Evolutionary conservation across 345 rosid genomes (phyloP).

Genomic region (Murraya koenigii): DNA sequence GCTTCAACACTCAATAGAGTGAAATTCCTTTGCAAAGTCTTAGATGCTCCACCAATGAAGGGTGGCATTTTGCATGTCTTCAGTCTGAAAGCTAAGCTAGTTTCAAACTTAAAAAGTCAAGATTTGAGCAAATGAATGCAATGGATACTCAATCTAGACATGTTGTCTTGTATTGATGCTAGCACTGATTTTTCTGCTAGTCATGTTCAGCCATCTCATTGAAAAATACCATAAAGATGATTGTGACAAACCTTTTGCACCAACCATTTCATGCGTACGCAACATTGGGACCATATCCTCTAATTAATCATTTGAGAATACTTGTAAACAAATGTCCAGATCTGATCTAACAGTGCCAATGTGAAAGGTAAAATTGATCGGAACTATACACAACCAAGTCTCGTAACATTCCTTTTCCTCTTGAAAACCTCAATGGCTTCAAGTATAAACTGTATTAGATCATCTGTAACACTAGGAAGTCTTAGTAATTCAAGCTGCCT

Average conservation of each 20-base stretch:
- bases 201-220: slow-evolving; percentile 11
- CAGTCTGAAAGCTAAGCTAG: not conserved
- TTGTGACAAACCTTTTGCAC: slow-evolving; percentile 16
- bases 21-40: not conserved
- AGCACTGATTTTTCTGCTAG: not conserved
- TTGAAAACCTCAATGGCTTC: too few species aligned
- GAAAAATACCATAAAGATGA: slow-evolving; percentile 7
- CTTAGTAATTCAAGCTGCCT: not conserved
- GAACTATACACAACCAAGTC: not conserved
- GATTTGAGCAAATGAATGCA: slow-evolving; percentile 4
- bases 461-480: too few species aligned
- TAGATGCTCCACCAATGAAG: not conserved
- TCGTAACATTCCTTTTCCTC: too few species aligned
- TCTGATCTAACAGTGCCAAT: not conserved
- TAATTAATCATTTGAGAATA: slow-evolving; percentile 7
- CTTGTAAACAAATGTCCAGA: not conserved
- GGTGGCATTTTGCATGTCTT: not conserved
- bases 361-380: not conserved
- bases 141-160: slow-evolving; percentile 2
- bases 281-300: slow-evolving; percentile 20
- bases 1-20: not conserved
- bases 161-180: slow-evolving; percentile 19
- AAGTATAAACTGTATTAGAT: too few species aligned
- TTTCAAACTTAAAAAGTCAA: not conserved
- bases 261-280: slow-evolving; percentile 5